Evolutionary conservation across 306 rosid genomes (phyloP), one percentile per base, ranked within the genome.

Genomic region (Medicago ruthenica): DNA sequence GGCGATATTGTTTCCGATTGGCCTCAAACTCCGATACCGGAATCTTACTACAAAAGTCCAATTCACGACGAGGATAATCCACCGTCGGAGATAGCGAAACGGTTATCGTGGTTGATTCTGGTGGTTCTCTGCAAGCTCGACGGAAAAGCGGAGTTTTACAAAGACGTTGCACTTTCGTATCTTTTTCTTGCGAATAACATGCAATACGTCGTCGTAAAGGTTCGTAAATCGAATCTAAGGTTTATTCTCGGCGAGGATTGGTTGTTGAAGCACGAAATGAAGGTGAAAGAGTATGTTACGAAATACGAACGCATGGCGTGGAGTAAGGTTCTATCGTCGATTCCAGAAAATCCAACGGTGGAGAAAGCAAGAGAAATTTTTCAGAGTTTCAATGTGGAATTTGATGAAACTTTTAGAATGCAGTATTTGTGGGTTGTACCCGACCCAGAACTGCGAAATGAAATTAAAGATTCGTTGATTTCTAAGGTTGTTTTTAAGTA

Each of bases 101-200:
- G 95, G 18, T 9, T 92, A 9, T 90, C 92, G 0, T 92, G 98
- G 98, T 67, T 92, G 4, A 81, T 95, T 3, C 87, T 92, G 0
- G 88, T 89, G 5, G 70, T 95, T 4, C 97, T 95, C 71, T 95
- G 97, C 65, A 95, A 92, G 41, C 90, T 95, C 31, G 98, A 95
- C 80, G 86, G 83, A 1, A 92, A 87, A 62, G 89, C 93, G 0
- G 82, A 84, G 78, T 75, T 86, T 7, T 88, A 87, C 89, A 88
- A 83, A 14, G 93, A 95, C 82, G 87, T 86, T 21, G 92, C 97
- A 0, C 89, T 89, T 5, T 87, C 97, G 4, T 95, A 95, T 79
- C 72, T 95, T 41, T 95, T 95, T 79, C 86, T 95, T 1, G 97
- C 98, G n/a, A 95, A 95, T 80, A 95, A 95, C 73, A 90, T 95